Evolutionary conservation across 257 asterid genomes (phyloP).

Genomic region (Mentha longifolia): DNA sequence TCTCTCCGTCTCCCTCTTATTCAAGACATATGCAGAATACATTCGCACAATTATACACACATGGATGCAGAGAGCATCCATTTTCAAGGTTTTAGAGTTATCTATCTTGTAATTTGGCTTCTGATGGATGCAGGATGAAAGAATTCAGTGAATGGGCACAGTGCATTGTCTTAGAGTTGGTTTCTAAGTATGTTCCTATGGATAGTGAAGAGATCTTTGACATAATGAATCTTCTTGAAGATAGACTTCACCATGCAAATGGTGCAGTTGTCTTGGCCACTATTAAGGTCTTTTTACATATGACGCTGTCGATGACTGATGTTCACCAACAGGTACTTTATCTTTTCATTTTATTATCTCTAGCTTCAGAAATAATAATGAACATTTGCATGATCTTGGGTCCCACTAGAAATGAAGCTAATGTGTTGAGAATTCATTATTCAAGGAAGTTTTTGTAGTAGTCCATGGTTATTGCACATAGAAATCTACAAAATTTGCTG

Average conservation of each 20-base stretch:
- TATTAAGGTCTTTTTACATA: slow-evolving; percentile 82
- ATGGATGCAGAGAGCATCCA: slow-evolving; percentile 20
- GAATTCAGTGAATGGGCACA: slow-evolving; percentile 99
- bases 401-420: slow-evolving; percentile 21
- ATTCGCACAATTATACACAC: neutral
- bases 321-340: slow-evolving; percentile 93
- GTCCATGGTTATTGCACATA: slow-evolving; percentile 27
- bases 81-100: slow-evolving; percentile 4
- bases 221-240: slow-evolving; percentile 99
- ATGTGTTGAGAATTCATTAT: slow-evolving; percentile 14
- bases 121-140: slow-evolving; percentile 67
- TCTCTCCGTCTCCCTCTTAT: slow-evolving; percentile 17
- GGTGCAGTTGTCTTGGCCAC: slow-evolving; percentile 99
- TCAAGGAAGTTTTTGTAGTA: slow-evolving; percentile 22
- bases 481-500: slow-evolving; percentile 20
- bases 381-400: slow-evolving; percentile 16
- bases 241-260: slow-evolving; percentile 99
- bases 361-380: slow-evolving; percentile 26
- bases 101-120: slow-evolving; percentile 32
- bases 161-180: slow-evolving; percentile 85
- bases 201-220: slow-evolving; percentile 96
- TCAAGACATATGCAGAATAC: slow-evolving; percentile 3
- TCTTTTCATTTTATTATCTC: slow-evolving; percentile 26
- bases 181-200: slow-evolving; percentile 84
- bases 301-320: slow-evolving; percentile 98